Conservation (phyloP, 176 grass and related monocot species). For the Eragrostis curvula region DNA sequence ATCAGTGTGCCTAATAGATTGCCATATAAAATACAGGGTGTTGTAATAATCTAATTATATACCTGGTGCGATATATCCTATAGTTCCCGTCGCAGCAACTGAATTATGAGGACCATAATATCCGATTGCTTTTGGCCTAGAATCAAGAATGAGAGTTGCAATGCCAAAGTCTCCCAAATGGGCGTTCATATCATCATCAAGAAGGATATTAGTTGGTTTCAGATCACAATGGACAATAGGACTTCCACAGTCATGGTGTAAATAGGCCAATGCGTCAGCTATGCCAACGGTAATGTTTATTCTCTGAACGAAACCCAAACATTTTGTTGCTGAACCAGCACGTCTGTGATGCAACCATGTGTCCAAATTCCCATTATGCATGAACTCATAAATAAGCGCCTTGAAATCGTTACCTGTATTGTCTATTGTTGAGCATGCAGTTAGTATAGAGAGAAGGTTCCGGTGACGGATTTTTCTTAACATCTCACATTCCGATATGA, state of each 20-base stretch:
- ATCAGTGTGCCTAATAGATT: not conserved
- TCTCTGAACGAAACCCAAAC: conserved; percentile 42
- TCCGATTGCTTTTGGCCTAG: not conserved
- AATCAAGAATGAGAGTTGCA: conserved; percentile 6
- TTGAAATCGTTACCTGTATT: conserved; percentile 46
- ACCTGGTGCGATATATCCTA: conserved; percentile 72
- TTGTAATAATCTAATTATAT: not conserved
- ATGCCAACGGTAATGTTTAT: conserved; percentile 35
- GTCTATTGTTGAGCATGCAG: conserved; percentile 46
- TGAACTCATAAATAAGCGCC: conserved; percentile 59
- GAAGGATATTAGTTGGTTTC: conserved; percentile 56
- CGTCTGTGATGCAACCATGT: conserved; percentile 48
- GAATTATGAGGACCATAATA: not conserved
- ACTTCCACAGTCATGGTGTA: conserved; percentile 39
- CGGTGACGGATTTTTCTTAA: conserved; percentile 50
- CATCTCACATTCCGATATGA: conserved; percentile 46
- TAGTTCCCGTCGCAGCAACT: conserved; percentile 36
- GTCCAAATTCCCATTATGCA: conserved; percentile 57
- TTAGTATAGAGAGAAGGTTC: conserved; percentile 50
- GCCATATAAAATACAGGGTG: not conserved
- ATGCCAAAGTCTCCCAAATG: conserved; percentile 63
- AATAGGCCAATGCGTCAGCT: conserved; percentile 54
- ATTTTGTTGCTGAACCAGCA: not conserved
- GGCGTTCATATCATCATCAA: conserved; percentile 51
- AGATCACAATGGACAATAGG: conserved; percentile 53